Base-by-base conservation (phyloP, 257 asterid genomes). In the Voacanga thouarsii region DNA sequence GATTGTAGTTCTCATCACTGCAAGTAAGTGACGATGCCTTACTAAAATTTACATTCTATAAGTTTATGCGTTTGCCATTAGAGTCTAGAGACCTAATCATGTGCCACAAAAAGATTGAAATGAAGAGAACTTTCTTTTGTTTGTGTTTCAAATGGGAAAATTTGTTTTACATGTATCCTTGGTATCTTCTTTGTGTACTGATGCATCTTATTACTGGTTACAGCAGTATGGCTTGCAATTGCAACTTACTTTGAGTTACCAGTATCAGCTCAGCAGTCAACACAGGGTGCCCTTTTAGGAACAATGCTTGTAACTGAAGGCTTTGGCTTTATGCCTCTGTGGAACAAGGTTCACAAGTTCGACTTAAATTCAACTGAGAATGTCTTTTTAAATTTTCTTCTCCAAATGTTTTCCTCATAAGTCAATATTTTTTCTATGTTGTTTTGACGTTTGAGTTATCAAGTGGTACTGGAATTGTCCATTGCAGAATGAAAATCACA, bases 1-100 rank as follows among this genome's bases (percentile, higher is more conserved):
- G 74, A 57, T 77, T 51, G 67, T 66, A 26, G 80, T 76, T 41
- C 75, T 77, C 55, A 67, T 66, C 50, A 76, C 67, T 45, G 75
- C 75, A 67, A 51, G 67, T 77, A 77, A 66, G 51, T 44, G 47
- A 5, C 9, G 5, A 44, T 44, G 47, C 47, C 47, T 44, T 44
- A 0, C 47, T 8, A 44, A 44, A 44, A 33, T 33, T 33, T 33
- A 33, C 37, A 1, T 33, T 33, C 37, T 33, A 33, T 2, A 33
- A 33, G 37, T 33, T 33, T 33, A 33, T 33, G 37, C 9, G 24
- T 60, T 26, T 60, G 39, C 39, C 39, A 9, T 44, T 44, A 5
- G 9, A 5, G 9, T 44, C 37, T 12, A 24, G 5, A 12, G 67
- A 18, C 67, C 41, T 61, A 61, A 59, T 59, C 57, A 61, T 33